phyloP scores from a whole-genome alignment of 75 land plant genomes.

The Azolla pinnata region DNA sequence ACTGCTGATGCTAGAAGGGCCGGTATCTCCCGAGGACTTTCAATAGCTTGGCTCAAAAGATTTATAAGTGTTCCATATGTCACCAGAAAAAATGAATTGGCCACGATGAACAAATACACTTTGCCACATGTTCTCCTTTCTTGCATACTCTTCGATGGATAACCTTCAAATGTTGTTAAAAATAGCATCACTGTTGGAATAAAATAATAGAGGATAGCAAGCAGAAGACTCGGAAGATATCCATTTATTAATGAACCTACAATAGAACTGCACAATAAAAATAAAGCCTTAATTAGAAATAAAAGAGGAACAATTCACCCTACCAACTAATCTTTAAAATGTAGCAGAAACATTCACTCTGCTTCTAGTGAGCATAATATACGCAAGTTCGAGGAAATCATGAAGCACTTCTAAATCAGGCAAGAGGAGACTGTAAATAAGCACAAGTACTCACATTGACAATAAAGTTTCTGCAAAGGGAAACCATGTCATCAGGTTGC shows the following conservation, averaged over 20 bases:
- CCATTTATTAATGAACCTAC: slow-evolving; percentile 66
- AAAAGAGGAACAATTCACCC: too few species aligned
- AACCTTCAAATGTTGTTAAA: slow-evolving; percentile 71
- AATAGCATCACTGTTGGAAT: slow-evolving; percentile 71
- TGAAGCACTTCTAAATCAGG: too few species aligned
- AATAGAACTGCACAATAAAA: slow-evolving; percentile 49
- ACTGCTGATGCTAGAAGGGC: slow-evolving; percentile 64
- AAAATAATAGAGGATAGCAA: slow-evolving; percentile 39
- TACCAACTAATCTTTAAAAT: too few species aligned
- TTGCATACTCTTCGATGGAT: slow-evolving; percentile 57
- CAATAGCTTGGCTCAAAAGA: slow-evolving; percentile 30
- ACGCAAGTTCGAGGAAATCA: too few species aligned
- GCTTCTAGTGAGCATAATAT: too few species aligned
- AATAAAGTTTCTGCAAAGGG: slow-evolving; percentile 52
- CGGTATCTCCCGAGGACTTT: slow-evolving; percentile 76
- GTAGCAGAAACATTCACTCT: too few species aligned
- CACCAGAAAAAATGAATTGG: slow-evolving; percentile 79
- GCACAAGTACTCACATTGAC: slow-evolving; percentile 52
- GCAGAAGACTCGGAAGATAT: slow-evolving; percentile 83
- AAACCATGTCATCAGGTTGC: slow-evolving; percentile 39
- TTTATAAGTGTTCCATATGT: slow-evolving; percentile 53
- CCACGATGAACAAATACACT: slow-evolving; percentile 64
- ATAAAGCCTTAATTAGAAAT: background rate
- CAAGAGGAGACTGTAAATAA: slow-evolving; percentile 7
- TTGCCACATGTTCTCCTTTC: slow-evolving; percentile 65